These are phyloP conservation scores for Rosa persica DNA, from an alignment of 306 rosid genomes.

Conservation along the genomic window DNA sequence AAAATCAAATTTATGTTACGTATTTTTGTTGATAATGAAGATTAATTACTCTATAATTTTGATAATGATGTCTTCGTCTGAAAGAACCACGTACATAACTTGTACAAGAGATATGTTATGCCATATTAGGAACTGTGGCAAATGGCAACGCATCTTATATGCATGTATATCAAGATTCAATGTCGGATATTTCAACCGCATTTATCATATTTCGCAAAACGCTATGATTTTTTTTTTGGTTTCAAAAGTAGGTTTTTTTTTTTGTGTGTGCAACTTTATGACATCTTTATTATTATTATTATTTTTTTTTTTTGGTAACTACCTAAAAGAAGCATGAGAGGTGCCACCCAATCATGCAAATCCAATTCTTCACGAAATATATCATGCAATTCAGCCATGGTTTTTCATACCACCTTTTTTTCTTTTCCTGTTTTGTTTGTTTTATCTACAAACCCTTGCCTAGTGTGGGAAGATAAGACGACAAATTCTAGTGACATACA, in stretches of 20 bases:
- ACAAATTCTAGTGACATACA: background rate
- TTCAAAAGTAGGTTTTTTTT: background rate
- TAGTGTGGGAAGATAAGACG: background rate
- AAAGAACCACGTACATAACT: no score
- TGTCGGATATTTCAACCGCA: no score
- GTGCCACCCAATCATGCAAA: background rate
- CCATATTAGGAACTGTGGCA: no score
- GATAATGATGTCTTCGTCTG: no score
- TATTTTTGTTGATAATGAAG: background rate
- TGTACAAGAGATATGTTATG: no score
- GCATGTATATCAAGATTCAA: no score
- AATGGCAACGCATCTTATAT: no score
- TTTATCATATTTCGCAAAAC: background rate
- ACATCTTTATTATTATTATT: background rate
- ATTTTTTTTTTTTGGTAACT: background rate
- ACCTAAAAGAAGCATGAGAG: background rate
- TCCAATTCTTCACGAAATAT: background rate
- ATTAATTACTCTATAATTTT: no score
- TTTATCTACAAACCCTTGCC: slow-evolving; percentile 9
- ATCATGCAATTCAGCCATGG: background rate
- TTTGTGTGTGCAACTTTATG: background rate
- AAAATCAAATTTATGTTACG: background rate
- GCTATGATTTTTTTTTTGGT: background rate
- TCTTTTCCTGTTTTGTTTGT: background rate
- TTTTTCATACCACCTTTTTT: background rate